Evolutionary conservation across 139 green algal genomes (phyloP).

Genomic region (Closterium sp.): DNA sequence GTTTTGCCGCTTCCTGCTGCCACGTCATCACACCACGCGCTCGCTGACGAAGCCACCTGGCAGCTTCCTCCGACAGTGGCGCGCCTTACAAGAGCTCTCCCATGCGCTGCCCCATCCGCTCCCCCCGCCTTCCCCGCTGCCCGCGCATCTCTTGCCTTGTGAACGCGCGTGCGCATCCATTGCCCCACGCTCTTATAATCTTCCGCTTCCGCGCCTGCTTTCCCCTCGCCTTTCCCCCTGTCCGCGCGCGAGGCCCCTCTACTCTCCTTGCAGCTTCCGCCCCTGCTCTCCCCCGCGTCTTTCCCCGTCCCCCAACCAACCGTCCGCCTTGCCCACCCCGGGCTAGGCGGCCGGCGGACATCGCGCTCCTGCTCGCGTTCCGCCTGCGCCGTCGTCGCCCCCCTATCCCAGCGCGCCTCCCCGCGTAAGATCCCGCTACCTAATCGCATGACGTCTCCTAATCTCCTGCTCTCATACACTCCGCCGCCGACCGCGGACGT

Average conservation of each 20-base stretch:
- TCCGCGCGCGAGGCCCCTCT: not conserved
- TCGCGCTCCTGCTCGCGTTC: not conserved
- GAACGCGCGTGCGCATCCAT: not conserved
- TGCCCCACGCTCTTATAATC: not conserved
- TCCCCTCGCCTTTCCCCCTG: not conserved
- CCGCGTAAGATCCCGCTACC: not conserved
- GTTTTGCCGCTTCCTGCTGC: not conserved
- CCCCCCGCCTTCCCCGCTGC: not conserved
- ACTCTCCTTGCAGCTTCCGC: not conserved
- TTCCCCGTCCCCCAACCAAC: not conserved
- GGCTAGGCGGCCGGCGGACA: not conserved
- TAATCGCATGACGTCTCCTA: not conserved
- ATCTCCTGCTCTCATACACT: too few relatives aligned
- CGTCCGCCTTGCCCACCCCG: not conserved
- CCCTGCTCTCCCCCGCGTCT: not conserved
- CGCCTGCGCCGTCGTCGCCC: not conserved
- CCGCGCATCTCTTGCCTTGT: not conserved
- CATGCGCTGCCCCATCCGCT: not conserved
- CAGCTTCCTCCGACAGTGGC: not conserved
- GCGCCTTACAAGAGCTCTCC: not conserved
- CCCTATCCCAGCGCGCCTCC: not conserved
- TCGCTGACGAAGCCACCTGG: not conserved
- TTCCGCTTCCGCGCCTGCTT: not conserved
- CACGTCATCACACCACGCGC: not conserved
- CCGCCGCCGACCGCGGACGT: not conserved